phyloP scores from a whole-genome alignment of 352 stramenopile genomes.

The Phytophthora ramorum region DNA sequence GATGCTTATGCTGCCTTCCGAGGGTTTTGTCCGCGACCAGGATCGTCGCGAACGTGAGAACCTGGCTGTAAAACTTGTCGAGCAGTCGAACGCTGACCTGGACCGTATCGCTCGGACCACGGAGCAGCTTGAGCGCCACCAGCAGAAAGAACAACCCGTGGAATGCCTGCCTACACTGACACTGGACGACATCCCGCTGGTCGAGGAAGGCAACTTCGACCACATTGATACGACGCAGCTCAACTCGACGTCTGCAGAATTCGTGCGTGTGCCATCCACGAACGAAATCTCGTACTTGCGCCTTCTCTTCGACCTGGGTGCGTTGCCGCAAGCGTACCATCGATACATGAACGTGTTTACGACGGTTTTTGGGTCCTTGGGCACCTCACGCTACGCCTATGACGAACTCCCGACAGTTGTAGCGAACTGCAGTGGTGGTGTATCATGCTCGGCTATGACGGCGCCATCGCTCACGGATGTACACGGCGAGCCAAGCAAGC shows the following conservation, averaged over 20 bases:
- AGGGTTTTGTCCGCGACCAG: constrained; percentile 65
- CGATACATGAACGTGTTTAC: constrained; percentile 76
- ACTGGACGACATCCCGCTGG: constrained; percentile 66
- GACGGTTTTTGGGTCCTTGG: constrained; percentile 74
- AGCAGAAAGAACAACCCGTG: constrained; percentile 69
- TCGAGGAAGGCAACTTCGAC: constrained; percentile 60
- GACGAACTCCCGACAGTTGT: constrained; percentile 75
- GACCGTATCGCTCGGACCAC: constrained; percentile 58
- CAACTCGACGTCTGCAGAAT: constrained; percentile 46
- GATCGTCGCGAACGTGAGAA: constrained; percentile 55
- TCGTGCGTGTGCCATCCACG: constrained; percentile 76
- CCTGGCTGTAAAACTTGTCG: constrained; percentile 50
- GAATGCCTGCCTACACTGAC: constrained; percentile 81
- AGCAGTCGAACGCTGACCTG: constrained; percentile 60
- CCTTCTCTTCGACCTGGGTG: constrained; percentile 65
- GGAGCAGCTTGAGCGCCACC: constrained; percentile 62
- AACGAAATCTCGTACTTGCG: constrained; percentile 88
- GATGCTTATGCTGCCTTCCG: constrained; percentile 78
- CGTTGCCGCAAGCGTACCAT: constrained; percentile 68
- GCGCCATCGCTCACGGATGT: constrained; percentile 67
- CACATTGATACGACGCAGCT: constrained; percentile 51
- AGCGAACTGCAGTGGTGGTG: constrained; percentile 79
- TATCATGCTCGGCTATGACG: constrained; percentile 65
- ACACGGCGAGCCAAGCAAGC: constrained; percentile 38
- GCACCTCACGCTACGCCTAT: constrained; percentile 70